phyloP scores from a whole-genome alignment of 345 rosid species.

The Populus pruinosa region DNA sequence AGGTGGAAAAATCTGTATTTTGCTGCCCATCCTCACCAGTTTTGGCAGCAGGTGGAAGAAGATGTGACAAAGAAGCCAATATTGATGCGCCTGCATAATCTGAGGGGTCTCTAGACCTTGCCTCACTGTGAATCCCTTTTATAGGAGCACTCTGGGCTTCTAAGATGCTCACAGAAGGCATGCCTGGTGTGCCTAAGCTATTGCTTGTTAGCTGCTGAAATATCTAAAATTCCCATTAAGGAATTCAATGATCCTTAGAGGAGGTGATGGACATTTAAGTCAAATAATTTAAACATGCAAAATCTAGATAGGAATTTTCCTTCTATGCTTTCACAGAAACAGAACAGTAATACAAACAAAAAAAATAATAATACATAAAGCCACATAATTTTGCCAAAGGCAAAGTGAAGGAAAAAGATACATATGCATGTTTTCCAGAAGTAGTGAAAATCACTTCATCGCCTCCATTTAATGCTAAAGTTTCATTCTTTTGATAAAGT shows the following conservation, averaged over 20 bases:
- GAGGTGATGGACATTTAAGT: conserved; percentile 7
- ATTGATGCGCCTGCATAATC: conserved; percentile 88
- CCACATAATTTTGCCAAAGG: not conserved
- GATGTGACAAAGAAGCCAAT: conserved; percentile 78
- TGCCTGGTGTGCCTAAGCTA: conserved; percentile 54
- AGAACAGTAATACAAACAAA: not conserved
- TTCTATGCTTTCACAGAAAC: not conserved
- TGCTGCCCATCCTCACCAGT: conserved; percentile 47
- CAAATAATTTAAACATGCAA: conserved; percentile 6
- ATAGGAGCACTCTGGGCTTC: conserved; percentile 68
- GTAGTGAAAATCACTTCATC: conserved; percentile 82
- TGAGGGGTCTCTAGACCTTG: conserved; percentile 81
- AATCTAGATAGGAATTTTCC: not conserved
- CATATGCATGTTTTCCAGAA: conserved; percentile 81
- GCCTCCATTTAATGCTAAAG: conserved; percentile 65
- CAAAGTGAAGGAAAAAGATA: conserved; percentile 52
- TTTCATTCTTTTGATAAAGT: conserved; percentile 42
- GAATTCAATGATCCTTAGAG: conserved; percentile 22
- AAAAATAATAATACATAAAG: not conserved
- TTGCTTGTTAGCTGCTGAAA: conserved; percentile 77
- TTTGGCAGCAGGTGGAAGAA: conserved; percentile 60
- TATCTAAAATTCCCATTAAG: conserved; percentile 60
- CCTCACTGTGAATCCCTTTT: conserved; percentile 70
- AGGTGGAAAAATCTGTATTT: conserved; percentile 50
- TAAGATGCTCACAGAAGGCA: conserved; percentile 58